Conservation (phyloP, 179 eudicot species). For the Gypsophila paniculata region DNA sequence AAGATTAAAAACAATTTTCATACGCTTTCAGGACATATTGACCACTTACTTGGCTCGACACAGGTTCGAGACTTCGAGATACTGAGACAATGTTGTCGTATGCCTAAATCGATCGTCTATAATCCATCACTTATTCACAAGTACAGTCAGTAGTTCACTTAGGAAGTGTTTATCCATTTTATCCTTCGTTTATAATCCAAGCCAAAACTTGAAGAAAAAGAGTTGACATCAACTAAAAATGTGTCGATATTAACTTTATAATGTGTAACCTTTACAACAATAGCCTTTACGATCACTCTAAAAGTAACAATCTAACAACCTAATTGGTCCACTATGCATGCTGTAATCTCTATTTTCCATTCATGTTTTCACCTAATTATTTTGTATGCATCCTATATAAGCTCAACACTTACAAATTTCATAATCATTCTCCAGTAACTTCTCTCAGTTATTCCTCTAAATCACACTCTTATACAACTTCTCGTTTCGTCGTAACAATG, state of each 20-base stretch:
- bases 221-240: neutral
- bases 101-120: neutral
- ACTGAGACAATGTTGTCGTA: no score
- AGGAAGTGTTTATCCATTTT: no score
- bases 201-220: neutral
- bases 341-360: slow-evolving; percentile 13
- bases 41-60: no score
- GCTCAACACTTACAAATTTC: no score
- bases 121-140: neutral
- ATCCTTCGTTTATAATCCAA: no score
- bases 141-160: neutral
- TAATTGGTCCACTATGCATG: slow-evolving; percentile 14
- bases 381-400: slow-evolving; percentile 20
- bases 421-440: no score
- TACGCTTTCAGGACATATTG: no score
- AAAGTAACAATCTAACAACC: slow-evolving; percentile 29
- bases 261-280: neutral
- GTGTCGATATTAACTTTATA: neutral
- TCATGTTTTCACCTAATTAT: slow-evolving; percentile 19
- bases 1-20: no score
- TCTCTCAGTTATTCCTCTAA: neutral
- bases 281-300: slow-evolving; percentile 30
- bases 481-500: slow-evolving; percentile 5
- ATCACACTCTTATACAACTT: neutral
- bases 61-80: no score